Base-by-base conservation (phyloP, 1,284 basidiomycete genomes). In the Cystobasidium sp. region DNA sequence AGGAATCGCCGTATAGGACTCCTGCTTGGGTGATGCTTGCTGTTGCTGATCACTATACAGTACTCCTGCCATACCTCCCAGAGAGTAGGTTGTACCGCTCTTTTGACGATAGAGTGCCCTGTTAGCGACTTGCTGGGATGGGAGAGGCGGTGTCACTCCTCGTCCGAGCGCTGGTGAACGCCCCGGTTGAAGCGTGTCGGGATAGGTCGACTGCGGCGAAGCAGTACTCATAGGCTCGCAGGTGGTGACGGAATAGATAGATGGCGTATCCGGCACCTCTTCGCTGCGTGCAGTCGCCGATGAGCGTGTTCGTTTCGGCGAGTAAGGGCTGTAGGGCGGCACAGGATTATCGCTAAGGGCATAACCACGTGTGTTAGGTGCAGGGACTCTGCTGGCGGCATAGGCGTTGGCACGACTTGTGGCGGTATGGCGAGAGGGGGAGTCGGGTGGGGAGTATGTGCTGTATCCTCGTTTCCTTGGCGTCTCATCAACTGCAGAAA, bases 71-170 rank as follows among this genome's bases (percentile, higher is more conserved):
- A 64, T 62, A 12, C 69, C 69, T 12, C 47, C 62, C 24, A 71
- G 69, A 14, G 69, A 71, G 43, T 71, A 71, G 8, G 69, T 71
- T 3, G 69, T 71, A 7, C 69, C 69, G 61, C 69, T 71, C 59
- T 71, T 51, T 10, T 49, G 61, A 20, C 69, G 61, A n/a, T 71
- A 58, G 14, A 62, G 49, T 8, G 41, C 49, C 2, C 59, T 18
- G n/a, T 55, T 71, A 18, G n/a, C 52, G 3, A 37, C 24, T 12
- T 52, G 47, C 14, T 67, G 64, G 24, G 49, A 52, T 6, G 64
- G 64, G 12, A 52, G 37, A 18, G 46, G 59, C n/a, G 49, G 69
- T 44, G 31, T 47, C 43, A 61, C 39, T 22, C 58, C 69, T 24
- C 68, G 44, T 7, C 68, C 58, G 14, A 71, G 12, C 3, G 69